These are phyloP conservation scores for Backusella sp. DNA, from an alignment of 192 early-diverging fungal genomes.

Conservation along the genomic window DNA sequence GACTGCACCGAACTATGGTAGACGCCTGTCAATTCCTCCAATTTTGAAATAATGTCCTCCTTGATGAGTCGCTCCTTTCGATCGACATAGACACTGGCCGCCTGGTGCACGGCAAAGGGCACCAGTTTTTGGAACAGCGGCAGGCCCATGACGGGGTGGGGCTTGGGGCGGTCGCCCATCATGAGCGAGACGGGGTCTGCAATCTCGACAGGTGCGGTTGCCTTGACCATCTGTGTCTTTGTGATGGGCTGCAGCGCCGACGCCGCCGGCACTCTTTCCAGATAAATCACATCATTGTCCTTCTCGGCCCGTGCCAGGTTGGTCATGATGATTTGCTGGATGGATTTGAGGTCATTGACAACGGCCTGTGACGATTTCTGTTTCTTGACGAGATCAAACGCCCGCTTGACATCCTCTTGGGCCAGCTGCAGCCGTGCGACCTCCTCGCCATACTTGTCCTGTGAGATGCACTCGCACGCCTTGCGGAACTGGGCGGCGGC, in stretches of 20 bases:
- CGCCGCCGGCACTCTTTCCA: slow-evolving; percentile 69
- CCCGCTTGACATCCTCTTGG: slow-evolving; percentile 41
- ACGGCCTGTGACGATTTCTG: slow-evolving; percentile 16
- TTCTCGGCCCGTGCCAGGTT: slow-evolving; percentile 60
- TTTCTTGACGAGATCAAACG: slow-evolving; percentile 36
- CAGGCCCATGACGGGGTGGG: slow-evolving; percentile 50
- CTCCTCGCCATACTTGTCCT: slow-evolving; percentile 83
- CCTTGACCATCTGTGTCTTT: slow-evolving; percentile 72
- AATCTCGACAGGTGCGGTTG: slow-evolving; percentile 53
- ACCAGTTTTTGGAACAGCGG: slow-evolving; percentile 86
- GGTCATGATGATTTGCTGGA: slow-evolving; percentile 33
- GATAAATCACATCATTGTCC: slow-evolving; percentile 92
- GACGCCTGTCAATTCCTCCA: slow-evolving; percentile 68
- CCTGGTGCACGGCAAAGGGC: slow-evolving; percentile 90
- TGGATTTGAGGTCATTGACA: slow-evolving; percentile 34
- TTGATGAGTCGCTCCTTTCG: slow-evolving; percentile 77
- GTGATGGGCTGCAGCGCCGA: slow-evolving; percentile 59
- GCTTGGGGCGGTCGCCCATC: slow-evolving; percentile 33
- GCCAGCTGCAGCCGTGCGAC: slow-evolving; percentile 71
- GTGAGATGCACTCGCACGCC: slow-evolving; percentile 67
- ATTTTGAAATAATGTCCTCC: slow-evolving; percentile 58
- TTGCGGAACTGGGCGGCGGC: slow-evolving; percentile 82
- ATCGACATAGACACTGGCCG: slow-evolving; percentile 82
- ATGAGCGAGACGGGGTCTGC: slow-evolving; percentile 68
- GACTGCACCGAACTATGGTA: slow-evolving; percentile 50